Base-by-base conservation (phyloP, 139 green algal species). In the Chloropicon primus region DNA sequence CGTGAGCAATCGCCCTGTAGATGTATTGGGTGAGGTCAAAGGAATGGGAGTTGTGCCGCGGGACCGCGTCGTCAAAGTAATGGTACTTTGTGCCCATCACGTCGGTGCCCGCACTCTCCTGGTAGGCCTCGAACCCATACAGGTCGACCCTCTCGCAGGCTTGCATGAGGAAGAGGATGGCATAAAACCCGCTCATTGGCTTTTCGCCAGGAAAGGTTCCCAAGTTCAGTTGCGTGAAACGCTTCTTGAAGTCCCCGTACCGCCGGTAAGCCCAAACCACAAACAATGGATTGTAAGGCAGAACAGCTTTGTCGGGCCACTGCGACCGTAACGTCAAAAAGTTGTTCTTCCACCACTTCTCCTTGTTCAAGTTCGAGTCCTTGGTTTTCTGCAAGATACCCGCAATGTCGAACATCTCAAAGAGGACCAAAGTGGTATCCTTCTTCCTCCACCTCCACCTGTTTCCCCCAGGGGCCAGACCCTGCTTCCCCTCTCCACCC, bases 1-100 rank as follows among this genome's bases (percentile, higher is more conserved):
- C 41, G 41, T 62, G 41, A 5, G 41, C 41, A 17, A 62, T 62
- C 10, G 41, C 41, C 41, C 41, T 62, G 77, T 81, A 81, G 17
- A 81, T 72, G 77, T 81, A 77, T 2, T 28, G 54, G 21, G 77
- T 81, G 24, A 81, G 77, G 77, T 81, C 77, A 26, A 81, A 81
- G 2, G 71, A 77, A 26, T 81, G 77, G 23, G 62, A 77, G 77
- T 81, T 76, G 71, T 81, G 77, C 10, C 77, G 54, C 3, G 77
- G 77, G 1, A 81, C 72, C 26, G 77, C 77, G 5, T 41, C 5
- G 74, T 78, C 74, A 41, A 78, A 78, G 74, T 78, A 78, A 28
- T 78, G 74, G 27, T 78, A 78, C 5, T 29, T 28, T 1, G 74
- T 24, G 2, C 27, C 74, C 74, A 78, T 23, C 27, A 26, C 74